Base-by-base conservation (phyloP, 1,284 basidiomycete genomes). In the Apiotrichum porosum region DNA sequence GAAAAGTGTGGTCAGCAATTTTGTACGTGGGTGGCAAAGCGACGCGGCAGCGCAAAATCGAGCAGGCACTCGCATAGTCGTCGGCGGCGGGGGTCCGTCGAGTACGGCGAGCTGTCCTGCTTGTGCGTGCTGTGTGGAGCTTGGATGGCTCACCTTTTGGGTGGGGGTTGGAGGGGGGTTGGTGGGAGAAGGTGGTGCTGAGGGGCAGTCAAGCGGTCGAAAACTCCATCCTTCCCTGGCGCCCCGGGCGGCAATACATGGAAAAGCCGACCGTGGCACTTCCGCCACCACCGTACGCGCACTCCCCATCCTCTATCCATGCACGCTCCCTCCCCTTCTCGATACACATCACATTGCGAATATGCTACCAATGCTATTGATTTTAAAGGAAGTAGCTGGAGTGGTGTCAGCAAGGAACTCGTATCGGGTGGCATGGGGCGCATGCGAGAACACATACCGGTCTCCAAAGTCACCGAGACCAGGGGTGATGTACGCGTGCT, bases 381-480 rank as follows among this genome's bases (percentile, higher is more conserved):
- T 35, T 30, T 50, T 49, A 61, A 21, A 61, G 47, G 51, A 61
- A 61, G 57, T 61, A 61, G 43, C 60, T 61, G 45, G 9, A 9
- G 4, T 5, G n/a, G n/a, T n/a, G 41, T 54, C 28, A 59, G 54
- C 22, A 21, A 2, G n/a, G 21, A 14, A 9, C 15, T 31, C 26
- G n/a, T n/a, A n/a, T n/a, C n/a, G n/a, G n/a, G n/a, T n/a, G n/a
- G n/a, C n/a, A n/a, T n/a, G n/a, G 5, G 8, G 3, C 9, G 15
- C 17, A 30, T n/a, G 28, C 4, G 26, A 21, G 26, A 1, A 6
- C 5, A 55, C 54, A 30, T 47, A 73, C 69, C 89, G 77, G 71
- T 93, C 90, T 44, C 90, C 90, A 71, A 93, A 94, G 71, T 94
- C 90, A 14, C 90, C 90, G 19, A 94, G 77, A 14, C 90, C 90